Evolutionary conservation across 1,284 basidiomycete genomes (phyloP), one percentile per base, ranked within the genome.

Genomic region (Thecaphora frezii): DNA sequence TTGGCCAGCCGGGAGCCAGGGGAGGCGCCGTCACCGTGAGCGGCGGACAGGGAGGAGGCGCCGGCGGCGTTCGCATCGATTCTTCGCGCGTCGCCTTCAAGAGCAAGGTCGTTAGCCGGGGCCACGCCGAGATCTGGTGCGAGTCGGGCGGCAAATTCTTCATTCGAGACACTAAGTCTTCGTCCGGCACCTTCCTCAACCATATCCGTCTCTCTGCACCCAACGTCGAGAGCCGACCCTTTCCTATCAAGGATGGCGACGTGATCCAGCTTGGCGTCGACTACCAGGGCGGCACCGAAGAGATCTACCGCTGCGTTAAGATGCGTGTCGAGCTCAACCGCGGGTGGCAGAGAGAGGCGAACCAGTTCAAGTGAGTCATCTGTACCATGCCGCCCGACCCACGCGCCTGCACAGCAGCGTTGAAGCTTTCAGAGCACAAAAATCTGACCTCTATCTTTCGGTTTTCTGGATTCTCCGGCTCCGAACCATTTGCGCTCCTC

Each of bases 361-460:
- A 96, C 82, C 89, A 88, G 47, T 98, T 96, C 89, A 97, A 97
- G n/a, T n/a, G n/a, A n/a, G n/a, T n/a, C n/a, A n/a, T n/a, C n/a
- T n/a, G n/a, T n/a, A n/a, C n/a, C n/a, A n/a, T n/a, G n/a, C n/a
- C n/a, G n/a, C n/a, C 92, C 94, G 72, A 69, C 89, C 85, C 22
- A 39, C n/a, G n/a, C n/a, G n/a, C n/a, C n/a, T n/a, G n/a, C n/a
- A n/a, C n/a, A n/a, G n/a, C n/a, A n/a, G n/a, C n/a, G n/a, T n/a
- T n/a, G n/a, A n/a, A n/a, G n/a, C n/a, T n/a, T n/a, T n/a, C n/a
- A n/a, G n/a, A n/a, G n/a, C n/a, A n/a, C n/a, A n/a, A n/a, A n/a
- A n/a, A n/a, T n/a, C n/a, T n/a, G n/a, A n/a, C n/a, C n/a, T n/a
- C n/a, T 22, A 25, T 13, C 19, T 24, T 23, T 44, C 38, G n/a